Percentiles rank a stretch among this genome's conserved stretches.
Conservation (phyloP, 2,329 filamentous ascomycete species). For the Penicillium sp. region DNA sequence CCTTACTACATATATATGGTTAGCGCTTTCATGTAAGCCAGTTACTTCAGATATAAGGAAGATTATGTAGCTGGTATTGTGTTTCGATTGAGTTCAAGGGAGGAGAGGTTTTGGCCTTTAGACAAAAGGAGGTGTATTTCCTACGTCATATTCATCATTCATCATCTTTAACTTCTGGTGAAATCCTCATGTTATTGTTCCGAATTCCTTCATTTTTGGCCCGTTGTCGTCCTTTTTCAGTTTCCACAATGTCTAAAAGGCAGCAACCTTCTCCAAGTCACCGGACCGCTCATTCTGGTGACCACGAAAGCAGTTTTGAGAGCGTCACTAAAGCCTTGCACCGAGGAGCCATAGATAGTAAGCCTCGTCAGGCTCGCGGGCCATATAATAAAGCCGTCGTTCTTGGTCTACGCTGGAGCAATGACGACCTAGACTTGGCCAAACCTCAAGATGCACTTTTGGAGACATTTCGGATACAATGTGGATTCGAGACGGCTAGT, state of each 20-base stretch:
- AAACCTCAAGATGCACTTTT: background rate
- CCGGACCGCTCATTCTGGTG: background rate
- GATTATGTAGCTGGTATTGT: background rate
- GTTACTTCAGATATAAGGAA: background rate
- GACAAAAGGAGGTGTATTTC: background rate
- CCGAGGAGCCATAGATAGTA: background rate
- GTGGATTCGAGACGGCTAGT: background rate
- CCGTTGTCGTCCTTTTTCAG: background rate
- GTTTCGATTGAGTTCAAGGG: background rate
- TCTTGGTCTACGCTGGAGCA: background rate
- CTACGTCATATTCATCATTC: background rate
- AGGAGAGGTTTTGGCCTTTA: background rate
- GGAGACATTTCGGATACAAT: background rate
- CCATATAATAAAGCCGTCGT: background rate
- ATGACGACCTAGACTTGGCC: background rate
- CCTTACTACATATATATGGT: background rate
- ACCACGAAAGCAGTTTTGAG: background rate
- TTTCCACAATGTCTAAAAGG: background rate
- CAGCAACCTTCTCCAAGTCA: background rate
- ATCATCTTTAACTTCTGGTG: background rate
- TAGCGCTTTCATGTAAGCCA: no score
- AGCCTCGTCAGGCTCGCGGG: background rate
- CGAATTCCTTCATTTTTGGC: background rate
- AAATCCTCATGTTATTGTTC: background rate
- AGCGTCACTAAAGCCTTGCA: background rate